phyloP scores from a whole-genome alignment of 768 basidiomycete genomes.

The Leucogyrophana mollusca region DNA sequence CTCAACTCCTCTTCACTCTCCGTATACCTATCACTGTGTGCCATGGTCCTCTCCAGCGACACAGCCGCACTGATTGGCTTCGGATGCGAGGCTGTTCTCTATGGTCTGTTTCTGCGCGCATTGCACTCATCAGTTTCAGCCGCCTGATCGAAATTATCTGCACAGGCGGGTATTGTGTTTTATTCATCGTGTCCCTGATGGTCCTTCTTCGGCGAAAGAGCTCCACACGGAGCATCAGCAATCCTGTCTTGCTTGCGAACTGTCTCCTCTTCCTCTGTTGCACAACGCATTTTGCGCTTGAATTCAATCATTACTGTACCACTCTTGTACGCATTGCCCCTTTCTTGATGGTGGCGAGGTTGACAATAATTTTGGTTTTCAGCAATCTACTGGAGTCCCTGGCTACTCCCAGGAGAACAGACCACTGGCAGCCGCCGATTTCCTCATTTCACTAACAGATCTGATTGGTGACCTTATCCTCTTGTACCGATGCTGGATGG shows the following conservation, averaged over 20 bases:
- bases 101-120: conserved; percentile 21
- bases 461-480: conserved; percentile 35
- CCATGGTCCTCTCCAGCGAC: conserved; percentile 27
- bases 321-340: conserved; percentile 25
- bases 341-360: conserved; percentile 2
- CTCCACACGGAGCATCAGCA: conserved; percentile 10
- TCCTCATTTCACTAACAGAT: conserved; percentile 35
- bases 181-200: conserved; percentile 28
- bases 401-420: conserved; percentile 29
- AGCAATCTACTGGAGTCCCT: conserved; percentile 27
- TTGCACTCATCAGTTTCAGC: no score
- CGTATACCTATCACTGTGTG: background rate
- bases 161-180: conserved; percentile 15
- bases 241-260: conserved; percentile 27
- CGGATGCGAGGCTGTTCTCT: conserved; percentile 33
- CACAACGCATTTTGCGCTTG: conserved; percentile 31
- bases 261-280: conserved; percentile 31
- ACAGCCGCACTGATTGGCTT: conserved; percentile 37
- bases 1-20: background rate
- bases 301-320: conserved; percentile 34
- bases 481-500: conserved; percentile 41
- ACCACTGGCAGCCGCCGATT: conserved; percentile 30
- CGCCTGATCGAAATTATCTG: conserved; percentile 11
- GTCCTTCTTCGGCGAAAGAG: conserved; percentile 16
- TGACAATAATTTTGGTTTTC: background rate